phyloP scores from a whole-genome alignment of 1,139 yeast genomes.

The Saccharomyces pastorianus region DNA sequence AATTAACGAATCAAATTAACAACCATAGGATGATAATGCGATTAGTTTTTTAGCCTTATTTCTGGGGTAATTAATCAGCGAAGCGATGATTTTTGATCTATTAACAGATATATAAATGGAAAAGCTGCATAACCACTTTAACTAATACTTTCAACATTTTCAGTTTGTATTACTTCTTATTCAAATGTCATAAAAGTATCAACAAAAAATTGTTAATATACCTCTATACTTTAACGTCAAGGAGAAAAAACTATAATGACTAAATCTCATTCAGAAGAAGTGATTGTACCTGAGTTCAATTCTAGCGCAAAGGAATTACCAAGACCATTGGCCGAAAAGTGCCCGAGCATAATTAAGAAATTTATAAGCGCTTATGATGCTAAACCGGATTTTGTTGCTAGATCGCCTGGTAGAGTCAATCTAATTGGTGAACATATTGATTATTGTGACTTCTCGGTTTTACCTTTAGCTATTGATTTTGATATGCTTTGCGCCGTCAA shows the following conservation, averaged over 20 bases:
- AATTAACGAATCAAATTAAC: background rate
- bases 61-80: background rate
- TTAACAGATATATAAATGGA: background rate
- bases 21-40: background rate
- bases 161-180: background rate
- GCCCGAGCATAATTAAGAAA: background rate
- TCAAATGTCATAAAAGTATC: background rate
- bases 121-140: background rate
- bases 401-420: constrained; percentile 72
- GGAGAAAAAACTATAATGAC: background rate
- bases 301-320: background rate
- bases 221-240: background rate
- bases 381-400: constrained; percentile 37
- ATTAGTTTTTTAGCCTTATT: background rate
- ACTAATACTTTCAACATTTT: background rate
- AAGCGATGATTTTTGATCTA: background rate
- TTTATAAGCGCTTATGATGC: constrained; percentile 7
- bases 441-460: constrained; percentile 57
- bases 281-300: background rate
- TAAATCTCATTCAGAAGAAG: background rate
- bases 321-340: background rate
- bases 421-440: constrained; percentile 72
- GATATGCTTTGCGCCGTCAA: constrained; percentile 55
- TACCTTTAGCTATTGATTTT: constrained; percentile 69
- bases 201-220: background rate